These are phyloP conservation scores for Alternaria infectoria DNA, from an alignment of 2,329 filamentous ascomycete species.

Conservation along the genomic window DNA sequence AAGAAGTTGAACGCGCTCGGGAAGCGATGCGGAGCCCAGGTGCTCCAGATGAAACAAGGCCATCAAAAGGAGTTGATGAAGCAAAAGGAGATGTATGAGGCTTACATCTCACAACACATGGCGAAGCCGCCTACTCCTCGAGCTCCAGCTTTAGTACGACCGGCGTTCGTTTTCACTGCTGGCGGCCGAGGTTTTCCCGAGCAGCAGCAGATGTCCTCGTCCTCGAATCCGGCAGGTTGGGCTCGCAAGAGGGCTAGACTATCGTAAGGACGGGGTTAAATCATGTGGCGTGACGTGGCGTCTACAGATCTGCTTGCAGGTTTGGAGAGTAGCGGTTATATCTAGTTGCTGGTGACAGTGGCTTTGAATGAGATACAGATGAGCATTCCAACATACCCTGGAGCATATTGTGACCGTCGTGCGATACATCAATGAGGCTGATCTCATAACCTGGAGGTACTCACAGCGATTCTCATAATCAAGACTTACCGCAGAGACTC, in stretches of 20 bases:
- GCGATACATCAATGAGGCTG: not conserved
- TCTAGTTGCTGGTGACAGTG: not conserved
- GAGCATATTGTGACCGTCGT: not conserved
- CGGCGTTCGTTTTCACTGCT: not conserved
- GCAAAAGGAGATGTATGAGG: not conserved
- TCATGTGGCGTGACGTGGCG: not conserved
- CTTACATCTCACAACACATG: not conserved
- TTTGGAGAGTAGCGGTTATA: not conserved
- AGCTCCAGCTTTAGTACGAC: not conserved
- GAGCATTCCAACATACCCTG: not conserved
- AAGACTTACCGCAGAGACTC: not conserved
- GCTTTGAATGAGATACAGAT: not conserved
- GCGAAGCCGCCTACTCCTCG: not conserved
- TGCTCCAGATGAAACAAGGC: not conserved
- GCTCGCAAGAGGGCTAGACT: not conserved
- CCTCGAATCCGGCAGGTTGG: not conserved
- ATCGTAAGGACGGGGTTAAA: not conserved
- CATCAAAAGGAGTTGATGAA: slow-evolving; percentile 1
- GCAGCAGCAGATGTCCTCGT: not conserved
- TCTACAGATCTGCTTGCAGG: not conserved
- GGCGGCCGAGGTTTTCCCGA: not conserved
- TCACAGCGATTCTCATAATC: not conserved
- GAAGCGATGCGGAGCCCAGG: not conserved
- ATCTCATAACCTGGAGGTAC: not conserved
- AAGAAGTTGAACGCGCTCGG: not conserved